phyloP scores from a whole-genome alignment of 805 yeast species.

The Torulaspora gathmanii region DNA sequence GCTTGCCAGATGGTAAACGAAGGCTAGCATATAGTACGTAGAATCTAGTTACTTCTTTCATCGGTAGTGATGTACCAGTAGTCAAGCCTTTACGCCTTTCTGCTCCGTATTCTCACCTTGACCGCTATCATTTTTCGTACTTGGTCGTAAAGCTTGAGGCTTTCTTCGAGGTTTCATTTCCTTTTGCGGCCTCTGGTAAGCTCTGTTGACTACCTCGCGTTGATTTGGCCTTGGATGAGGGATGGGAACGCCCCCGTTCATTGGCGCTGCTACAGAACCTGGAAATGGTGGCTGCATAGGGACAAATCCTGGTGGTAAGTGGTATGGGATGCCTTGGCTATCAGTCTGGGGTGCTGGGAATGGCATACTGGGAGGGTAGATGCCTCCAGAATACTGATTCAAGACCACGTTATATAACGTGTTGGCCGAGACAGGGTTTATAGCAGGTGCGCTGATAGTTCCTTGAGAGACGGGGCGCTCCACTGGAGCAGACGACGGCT shows the following conservation, averaged over 20 bases:
- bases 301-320: conserved; percentile 22
- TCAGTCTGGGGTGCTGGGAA: conserved; percentile 10
- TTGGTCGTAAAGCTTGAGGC: not conserved
- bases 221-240: conserved; percentile 8
- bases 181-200: not conserved
- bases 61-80: no score
- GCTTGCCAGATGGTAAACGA: no score
- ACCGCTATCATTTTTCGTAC: not conserved
- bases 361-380: conserved; percentile 6
- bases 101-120: not conserved
- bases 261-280: conserved; percentile 11
- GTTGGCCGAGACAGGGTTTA: conserved; percentile 22
- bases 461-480: conserved; percentile 4
- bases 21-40: no score
- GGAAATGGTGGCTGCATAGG: conserved; percentile 9
- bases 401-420: conserved; percentile 35
- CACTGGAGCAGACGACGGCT: not conserved
- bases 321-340: conserved; percentile 29
- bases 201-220: not conserved
- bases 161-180: not conserved
- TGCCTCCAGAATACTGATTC: conserved; percentile 23
- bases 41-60: no score
- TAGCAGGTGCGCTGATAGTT: not conserved
- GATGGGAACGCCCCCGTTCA: conserved; percentile 10
- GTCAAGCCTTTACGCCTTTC: not conserved